Base-by-base conservation (phyloP, 305 asterid genomes). In the Petunia hybrid region DNA sequence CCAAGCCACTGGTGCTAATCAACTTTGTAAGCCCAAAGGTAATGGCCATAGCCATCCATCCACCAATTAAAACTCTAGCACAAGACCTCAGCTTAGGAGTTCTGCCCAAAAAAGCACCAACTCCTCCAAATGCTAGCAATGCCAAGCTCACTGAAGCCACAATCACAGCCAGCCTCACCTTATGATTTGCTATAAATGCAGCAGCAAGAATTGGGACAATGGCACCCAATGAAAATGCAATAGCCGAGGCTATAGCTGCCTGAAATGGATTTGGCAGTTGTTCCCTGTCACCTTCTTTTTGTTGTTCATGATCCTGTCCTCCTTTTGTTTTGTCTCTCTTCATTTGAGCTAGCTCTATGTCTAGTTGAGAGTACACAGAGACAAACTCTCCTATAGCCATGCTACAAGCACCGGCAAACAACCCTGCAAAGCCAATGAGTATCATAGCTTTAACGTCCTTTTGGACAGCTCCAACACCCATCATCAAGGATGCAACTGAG, bases 321-420 rank as follows among this genome's bases (percentile, higher is more conserved):
- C n/a, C 10, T 14, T 70, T 77, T 16, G 7, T 45, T 13, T 57
- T 70, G 56, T 79, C 83, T 79, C 94, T 81, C 67, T 78, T 73
- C 6, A 87, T 74, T 77, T 91, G 93, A 53, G 93, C 92, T 82
- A 85, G 76, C 83, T 88, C 92, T 2, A 87, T 83, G 82, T 91
- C 95, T 70, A 80, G 84, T 80, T 89, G 95, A 2, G 93, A 87
- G 88, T 91, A 91, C 3, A 91, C 92, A 0, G 91, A 91, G 8
- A 91, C 90, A 14, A 84, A 89, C 13, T 91, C 95, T 4, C 93
- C 95, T 80, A 91, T 89, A 36, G 93, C 95, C 95, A 91, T 91
- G 89, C 93, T 89, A 82, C 91, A 89, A 3, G 95, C 93, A 1
- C 95, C 95, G 8, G 89, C 93, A 51, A 87, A 86, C 77, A 85